A percentile compares a stretch with the other conserved stretches of the same genome.
These are phyloP conservation scores for Tylopilus sp. DNA, from an alignment of 768 basidiomycete species.

Conservation along the genomic window DNA sequence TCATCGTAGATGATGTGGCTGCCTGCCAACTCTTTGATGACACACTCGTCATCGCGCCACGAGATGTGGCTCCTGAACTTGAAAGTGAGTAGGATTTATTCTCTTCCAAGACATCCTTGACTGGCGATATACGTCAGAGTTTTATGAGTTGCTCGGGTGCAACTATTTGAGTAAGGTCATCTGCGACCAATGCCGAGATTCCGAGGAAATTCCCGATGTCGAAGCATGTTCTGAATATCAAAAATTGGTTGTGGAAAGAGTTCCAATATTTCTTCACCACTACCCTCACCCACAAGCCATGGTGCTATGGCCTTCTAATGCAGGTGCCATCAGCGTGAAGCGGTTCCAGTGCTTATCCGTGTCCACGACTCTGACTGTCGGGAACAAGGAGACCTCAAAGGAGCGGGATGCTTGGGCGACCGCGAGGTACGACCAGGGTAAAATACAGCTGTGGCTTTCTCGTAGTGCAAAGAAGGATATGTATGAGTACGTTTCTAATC, in stretches of 20 bases:
- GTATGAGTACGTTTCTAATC: slow-evolving; percentile 67
- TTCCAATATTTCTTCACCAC: slow-evolving; percentile 61
- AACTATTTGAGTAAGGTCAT: neutral
- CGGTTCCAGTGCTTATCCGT: slow-evolving; percentile 57
- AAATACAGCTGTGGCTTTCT: slow-evolving; percentile 71
- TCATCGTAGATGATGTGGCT: slow-evolving; percentile 81
- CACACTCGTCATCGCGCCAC: slow-evolving; percentile 67
- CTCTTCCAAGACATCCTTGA: neutral
- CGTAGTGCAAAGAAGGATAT: slow-evolving; percentile 70
- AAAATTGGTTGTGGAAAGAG: slow-evolving; percentile 61
- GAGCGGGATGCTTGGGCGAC: slow-evolving; percentile 68
- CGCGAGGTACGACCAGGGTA: slow-evolving; percentile 44
- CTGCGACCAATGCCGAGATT: neutral
- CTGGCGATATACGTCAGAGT: neutral
- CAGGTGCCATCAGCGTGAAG: slow-evolving; percentile 41
- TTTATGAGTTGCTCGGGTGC: neutral
- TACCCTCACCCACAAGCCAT: slow-evolving; percentile 48
- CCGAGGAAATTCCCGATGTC: neutral
- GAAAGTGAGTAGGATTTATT: slow-evolving; percentile 49
- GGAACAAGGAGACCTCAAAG: slow-evolving; percentile 42
- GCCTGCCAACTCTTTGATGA: slow-evolving; percentile 71
- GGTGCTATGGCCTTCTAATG: neutral
- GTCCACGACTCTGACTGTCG: slow-evolving; percentile 54
- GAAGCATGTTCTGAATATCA: neutral
- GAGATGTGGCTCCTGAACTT: slow-evolving; percentile 62